Base-by-base conservation (phyloP, 108 stramenopile genomes). In the Skeletonema menzelii region DNA sequence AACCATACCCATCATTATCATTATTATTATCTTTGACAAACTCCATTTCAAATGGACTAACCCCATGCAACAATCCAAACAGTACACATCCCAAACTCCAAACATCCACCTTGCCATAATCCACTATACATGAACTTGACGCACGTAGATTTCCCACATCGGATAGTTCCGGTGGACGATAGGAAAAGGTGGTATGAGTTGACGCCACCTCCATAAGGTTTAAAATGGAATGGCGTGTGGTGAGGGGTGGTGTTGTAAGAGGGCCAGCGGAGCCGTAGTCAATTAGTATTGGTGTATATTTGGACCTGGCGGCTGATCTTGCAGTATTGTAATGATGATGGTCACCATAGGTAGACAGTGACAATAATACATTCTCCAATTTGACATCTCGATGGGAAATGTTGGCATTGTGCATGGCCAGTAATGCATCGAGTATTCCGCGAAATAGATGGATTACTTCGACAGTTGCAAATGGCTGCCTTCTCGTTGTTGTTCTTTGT, bases 131-230 rank as follows among this genome's bases (percentile, higher is more conserved):
- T 0, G 15, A 42, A 4, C 15, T 44, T 58, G 20, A 22, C n/a
- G 31, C 14, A 27, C 12, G 28, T 37, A 28, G n/a, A 10, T 13
- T 37, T 47, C 14, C 42, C n/a, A 90, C 91, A 22, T 92, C 88
- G 49, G 91, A 91, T 8, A 95, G 69, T 76, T 95, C 91, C 10
- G 94, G 94, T 15, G 94, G 88, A 26, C 94, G 85, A 77, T 95
- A 95, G 3, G 90, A 63, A n/a, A 90, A 76, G 24, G 94, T 95
- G 0, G 89, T 88, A 47, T 90, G 81, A 42, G 69, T 73, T 28
- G 88, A 27, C 2, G 94, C 94, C 20, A 56, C 12, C 31, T 95
- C 94, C 5, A 70, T 72, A 0, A 80, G 11, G 12, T 56, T 40
- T 4, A 81, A 8, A 0, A 80, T 67, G 8, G 57, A 31, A n/a